Evolutionary conservation across 1,139 yeast genomes (phyloP), one percentile per base, ranked within the genome.

Genomic region (Candida frijolesensis): DNA sequence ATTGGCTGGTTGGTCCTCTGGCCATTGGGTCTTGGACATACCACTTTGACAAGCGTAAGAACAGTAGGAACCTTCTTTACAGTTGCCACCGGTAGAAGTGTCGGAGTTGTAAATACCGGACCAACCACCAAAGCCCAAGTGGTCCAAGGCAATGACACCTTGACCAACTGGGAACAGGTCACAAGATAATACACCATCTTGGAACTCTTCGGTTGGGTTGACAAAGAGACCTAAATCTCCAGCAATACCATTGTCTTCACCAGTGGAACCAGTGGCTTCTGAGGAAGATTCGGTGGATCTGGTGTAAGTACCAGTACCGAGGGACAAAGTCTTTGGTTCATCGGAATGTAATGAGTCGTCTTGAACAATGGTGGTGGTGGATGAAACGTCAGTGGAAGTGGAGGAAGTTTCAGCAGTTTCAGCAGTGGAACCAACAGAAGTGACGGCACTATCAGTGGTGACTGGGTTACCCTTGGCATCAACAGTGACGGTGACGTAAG

Each of bases 11-110:
- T 87, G 95, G 30, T 67, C 59, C 33, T 82, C 70, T 52, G 95
- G 95, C 91, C 91, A 87, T 75, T 87, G 95, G 52, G 94, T 87
- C 78, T 87, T 87, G 61, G 94, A 87, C 94, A 87, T 87, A 82
- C 95, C 95, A 51, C 94, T 82, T 72, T 87, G 92, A 74, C 95
- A 87, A 56, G 94, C 90, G 67, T 87, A 87, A 51, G 94, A 87
- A 71, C 95, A 87, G 79, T 85, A 86, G 62, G 81, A 79, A 53
- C 91, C 94, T 55, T 86, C 91, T 58, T 77, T 67, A 78, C 95
- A 87, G 44, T 76, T 65, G 74, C 74, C 65, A 54, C 91, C 84
- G 53, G 87, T 79, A 53, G 89, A 85, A 53, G 90, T 83, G 46
- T 83, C 78, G 63, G 87, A 88, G 57, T 79, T 67, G 61, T 76